Percentiles rank a stretch among this genome's conserved stretches.
Conservation (phyloP, 2,329 filamentous ascomycete genomes). For the Penicillium sp. region DNA sequence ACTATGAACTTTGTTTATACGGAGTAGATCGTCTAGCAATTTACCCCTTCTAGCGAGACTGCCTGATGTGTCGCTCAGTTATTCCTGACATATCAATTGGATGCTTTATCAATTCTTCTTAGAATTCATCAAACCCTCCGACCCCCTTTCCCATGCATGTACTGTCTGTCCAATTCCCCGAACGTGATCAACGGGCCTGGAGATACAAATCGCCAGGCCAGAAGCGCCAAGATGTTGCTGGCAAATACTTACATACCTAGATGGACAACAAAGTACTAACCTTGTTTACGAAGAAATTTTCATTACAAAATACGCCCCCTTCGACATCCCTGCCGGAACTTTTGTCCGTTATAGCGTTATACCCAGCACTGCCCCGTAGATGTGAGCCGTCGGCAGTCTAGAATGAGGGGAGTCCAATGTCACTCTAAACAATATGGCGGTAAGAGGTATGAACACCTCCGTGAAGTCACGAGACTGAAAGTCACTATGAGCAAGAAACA, state of each 20-base stretch:
- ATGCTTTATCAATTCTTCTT: neutral
- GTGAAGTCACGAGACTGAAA: neutral
- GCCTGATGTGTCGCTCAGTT: neutral
- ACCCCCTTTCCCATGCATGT: constrained; percentile 3
- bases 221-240: neutral
- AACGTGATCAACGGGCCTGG: neutral
- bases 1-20: neutral
- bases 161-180: neutral
- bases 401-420: neutral
- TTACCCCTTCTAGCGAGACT: neutral
- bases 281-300: neutral
- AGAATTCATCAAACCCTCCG: neutral
- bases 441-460: neutral
- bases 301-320: too few species aligned
- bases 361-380: neutral
- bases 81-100: neutral
- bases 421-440: neutral
- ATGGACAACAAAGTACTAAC: neutral
- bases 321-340: neutral
- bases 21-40: neutral
- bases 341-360: neutral
- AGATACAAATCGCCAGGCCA: neutral
- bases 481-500: too few species aligned
- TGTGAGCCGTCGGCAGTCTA: neutral
- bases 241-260: neutral